These are phyloP conservation scores for Magnaporthales sp. DNA, from an alignment of 2,329 filamentous ascomycete genomes.

Conservation along the genomic window DNA sequence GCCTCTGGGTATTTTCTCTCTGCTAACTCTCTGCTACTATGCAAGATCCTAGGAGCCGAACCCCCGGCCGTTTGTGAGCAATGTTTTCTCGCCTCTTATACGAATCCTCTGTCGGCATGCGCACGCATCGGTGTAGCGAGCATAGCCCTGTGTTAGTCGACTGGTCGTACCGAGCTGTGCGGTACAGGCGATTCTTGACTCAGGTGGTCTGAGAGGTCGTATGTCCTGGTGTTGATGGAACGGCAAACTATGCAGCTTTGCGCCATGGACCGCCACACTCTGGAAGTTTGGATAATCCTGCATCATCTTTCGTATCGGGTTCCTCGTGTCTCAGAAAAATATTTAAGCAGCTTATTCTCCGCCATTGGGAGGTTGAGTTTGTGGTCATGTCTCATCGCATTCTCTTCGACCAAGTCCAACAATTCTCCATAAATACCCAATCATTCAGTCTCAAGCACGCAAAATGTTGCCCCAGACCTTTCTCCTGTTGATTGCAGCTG, in stretches of 20 bases:
- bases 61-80: not conserved
- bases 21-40: not conserved
- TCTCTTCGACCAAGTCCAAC: not conserved
- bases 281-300: not conserved
- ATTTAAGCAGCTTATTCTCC: not conserved
- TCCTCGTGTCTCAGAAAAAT: not conserved
- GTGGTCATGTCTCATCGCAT: not conserved
- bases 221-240: not conserved
- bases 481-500: not conserved
- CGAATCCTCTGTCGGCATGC: not conserved
- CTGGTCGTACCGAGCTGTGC: not conserved
- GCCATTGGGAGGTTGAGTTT: not conserved
- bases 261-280: not conserved
- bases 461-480: not conserved
- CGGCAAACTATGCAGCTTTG: not conserved
- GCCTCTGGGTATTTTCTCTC: not conserved
- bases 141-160: not conserved
- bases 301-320: not conserved
- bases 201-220: not conserved
- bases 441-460: not conserved
- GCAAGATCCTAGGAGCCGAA: not conserved
- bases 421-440: not conserved
- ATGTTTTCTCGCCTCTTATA: not conserved
- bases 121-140: not conserved
- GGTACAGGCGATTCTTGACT: not conserved